Evolutionary conservation across 371 early-diverging fungal species (phyloP).

Genomic region (Rhizopus arrhizus): DNA sequence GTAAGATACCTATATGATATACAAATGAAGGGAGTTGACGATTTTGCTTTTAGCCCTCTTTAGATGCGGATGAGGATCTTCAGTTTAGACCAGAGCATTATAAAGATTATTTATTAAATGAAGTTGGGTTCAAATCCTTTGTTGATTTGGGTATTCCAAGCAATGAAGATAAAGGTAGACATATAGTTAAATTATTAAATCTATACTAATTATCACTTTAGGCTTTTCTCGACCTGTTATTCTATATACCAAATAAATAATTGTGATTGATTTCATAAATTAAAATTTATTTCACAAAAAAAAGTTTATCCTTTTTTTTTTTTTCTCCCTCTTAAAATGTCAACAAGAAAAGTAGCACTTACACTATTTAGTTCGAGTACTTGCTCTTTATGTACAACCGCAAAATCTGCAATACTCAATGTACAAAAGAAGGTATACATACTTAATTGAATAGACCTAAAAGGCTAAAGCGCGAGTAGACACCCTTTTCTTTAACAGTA

Average conservation of each 20-base stretch:
- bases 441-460: neutral
- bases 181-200: neutral
- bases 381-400: conserved; percentile 54
- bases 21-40: neutral
- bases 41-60: conserved; percentile 12
- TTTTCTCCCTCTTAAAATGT: conserved; percentile 22
- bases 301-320: neutral
- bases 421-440: conserved; percentile 50
- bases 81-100: conserved; percentile 43
- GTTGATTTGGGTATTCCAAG: conserved; percentile 26
- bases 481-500: conserved; percentile 42
- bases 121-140: conserved; percentile 33
- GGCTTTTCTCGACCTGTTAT: conserved; percentile 10
- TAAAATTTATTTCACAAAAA: too few species aligned
- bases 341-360: conserved; percentile 39
- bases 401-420: conserved; percentile 40
- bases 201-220: neutral
- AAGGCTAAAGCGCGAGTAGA: conserved; percentile 16
- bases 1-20: conserved; percentile 6
- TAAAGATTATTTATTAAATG: conserved; percentile 32
- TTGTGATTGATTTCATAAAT: too few species aligned
- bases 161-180: conserved; percentile 35
- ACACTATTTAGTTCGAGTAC: conserved; percentile 57
- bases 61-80: conserved; percentile 27
- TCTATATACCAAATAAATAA: conserved; percentile 4